A percentile compares a stretch with the other conserved stretches of the same genome.
phyloP scores from a whole-genome alignment of 192 early-diverging fungal species.

The Backusella westeae region DNA sequence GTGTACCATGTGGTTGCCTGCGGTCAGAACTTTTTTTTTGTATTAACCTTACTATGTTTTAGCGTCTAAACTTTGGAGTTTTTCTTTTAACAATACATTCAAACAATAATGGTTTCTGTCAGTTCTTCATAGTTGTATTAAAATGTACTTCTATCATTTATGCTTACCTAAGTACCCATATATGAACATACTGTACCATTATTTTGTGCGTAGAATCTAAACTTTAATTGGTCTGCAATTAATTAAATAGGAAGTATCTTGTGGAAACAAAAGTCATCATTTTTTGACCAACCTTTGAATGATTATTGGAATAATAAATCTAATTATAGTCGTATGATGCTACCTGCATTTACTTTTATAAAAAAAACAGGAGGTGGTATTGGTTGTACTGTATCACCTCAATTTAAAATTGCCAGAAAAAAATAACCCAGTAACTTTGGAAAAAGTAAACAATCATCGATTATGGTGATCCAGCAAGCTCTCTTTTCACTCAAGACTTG shows the following conservation, averaged over 20 bases:
- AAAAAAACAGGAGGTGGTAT: neutral
- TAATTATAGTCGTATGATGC: slow-evolving; percentile 8
- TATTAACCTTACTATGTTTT: neutral
- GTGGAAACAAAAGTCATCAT: slow-evolving; percentile 5
- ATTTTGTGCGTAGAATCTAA: slow-evolving; percentile 5
- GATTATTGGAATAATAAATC: neutral
- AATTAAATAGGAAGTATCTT: slow-evolving; percentile 3
- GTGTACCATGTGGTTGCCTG: neutral
- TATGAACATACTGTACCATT: neutral
- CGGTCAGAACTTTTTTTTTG: neutral
- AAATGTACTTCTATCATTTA: slow-evolving; percentile 4
- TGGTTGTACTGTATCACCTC: neutral
- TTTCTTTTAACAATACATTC: neutral
- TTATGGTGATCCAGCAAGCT: neutral
- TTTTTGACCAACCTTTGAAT: neutral
- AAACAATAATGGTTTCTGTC: neutral
- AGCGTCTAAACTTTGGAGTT: neutral
- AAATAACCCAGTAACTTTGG: neutral
- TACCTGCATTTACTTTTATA: neutral
- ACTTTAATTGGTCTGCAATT: neutral
- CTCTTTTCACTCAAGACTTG: neutral
- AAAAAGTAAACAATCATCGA: neutral
- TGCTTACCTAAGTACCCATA: slow-evolving; percentile 3
- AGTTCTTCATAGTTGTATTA: neutral
- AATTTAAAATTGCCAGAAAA: slow-evolving; percentile 5